These are phyloP conservation scores for Rhizopus arrhizus DNA, from an alignment of 371 early-diverging fungal genomes.

Conservation along the genomic window DNA sequence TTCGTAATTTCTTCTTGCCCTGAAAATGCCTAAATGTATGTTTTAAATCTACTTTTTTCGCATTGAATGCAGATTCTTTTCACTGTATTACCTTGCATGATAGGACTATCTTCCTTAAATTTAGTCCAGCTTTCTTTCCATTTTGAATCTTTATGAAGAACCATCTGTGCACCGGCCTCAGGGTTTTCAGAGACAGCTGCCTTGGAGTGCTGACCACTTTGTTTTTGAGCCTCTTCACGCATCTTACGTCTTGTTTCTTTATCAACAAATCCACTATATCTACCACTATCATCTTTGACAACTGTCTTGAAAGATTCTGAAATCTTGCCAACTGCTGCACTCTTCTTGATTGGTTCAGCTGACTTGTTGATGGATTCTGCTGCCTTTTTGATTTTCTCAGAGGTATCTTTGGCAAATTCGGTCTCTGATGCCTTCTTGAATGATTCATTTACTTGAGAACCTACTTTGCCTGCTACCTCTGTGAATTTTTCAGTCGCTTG, in stretches of 20 bases:
- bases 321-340: conserved; percentile 70
- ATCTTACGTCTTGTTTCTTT: conserved; percentile 73
- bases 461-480: conserved; percentile 76
- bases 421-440: conserved; percentile 86
- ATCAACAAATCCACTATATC: conserved; percentile 75
- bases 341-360: conserved; percentile 78
- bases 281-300: conserved; percentile 72
- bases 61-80: no score
- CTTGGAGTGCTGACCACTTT: conserved; percentile 8
- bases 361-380: conserved; percentile 63
- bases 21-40: conserved; percentile 62
- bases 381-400: conserved; percentile 69
- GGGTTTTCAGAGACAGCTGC: conserved; percentile 49
- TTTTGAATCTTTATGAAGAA: conserved; percentile 87
- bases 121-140: conserved; percentile 92
- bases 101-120: conserved; percentile 87
- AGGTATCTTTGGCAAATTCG: conserved; percentile 80
- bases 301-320: conserved; percentile 72
- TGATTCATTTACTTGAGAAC: conserved; percentile 73
- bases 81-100: conserved; percentile 70
- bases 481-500: conserved; percentile 78
- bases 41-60: neutral
- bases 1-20: conserved; percentile 76
- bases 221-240: conserved; percentile 59
- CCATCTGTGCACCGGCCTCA: conserved; percentile 86